These are phyloP conservation scores for Oligophagozyma castellii DNA, from an alignment of 1,139 yeast genomes.

Conservation along the genomic window DNA sequence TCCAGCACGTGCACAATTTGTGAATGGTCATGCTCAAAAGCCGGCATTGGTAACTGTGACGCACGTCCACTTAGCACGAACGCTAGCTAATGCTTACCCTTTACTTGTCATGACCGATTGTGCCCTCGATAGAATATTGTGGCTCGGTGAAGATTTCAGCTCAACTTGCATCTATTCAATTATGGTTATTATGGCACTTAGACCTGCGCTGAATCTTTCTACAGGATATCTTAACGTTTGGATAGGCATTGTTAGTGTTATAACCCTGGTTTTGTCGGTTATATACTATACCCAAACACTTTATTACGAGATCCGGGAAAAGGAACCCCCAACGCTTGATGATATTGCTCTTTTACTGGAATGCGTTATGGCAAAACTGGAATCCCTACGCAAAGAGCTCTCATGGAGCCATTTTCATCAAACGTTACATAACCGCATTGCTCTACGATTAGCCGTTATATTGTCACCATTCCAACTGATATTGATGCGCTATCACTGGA, in stretches of 20 bases:
- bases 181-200: constrained; percentile 3
- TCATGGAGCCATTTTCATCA: constrained; percentile 4
- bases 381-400: constrained; percentile 10
- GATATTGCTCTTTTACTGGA: constrained; percentile 20
- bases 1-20: constrained; percentile 13
- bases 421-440: not conserved
- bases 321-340: constrained; percentile 24
- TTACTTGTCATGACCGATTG: constrained; percentile 9
- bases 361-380: constrained; percentile 16
- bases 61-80: constrained; percentile 2
- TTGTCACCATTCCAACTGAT: constrained; percentile 9
- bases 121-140: constrained; percentile 9
- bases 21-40: constrained; percentile 14
- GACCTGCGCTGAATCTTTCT: too few species aligned
- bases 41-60: constrained; percentile 12
- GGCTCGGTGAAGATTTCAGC: constrained; percentile 11
- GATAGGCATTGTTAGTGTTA: constrained; percentile 13
- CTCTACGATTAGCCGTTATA: constrained; percentile 1
- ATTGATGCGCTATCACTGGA: constrained; percentile 5
- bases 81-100: constrained; percentile 8
- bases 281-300: constrained; percentile 14
- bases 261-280: constrained; percentile 8
- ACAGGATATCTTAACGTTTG: constrained; percentile 6
- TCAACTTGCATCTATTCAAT: constrained; percentile 8
- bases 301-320: constrained; percentile 9